Conservation (phyloP, 2,329 filamentous ascomycete genomes). For the Fusarium aywerte region DNA sequence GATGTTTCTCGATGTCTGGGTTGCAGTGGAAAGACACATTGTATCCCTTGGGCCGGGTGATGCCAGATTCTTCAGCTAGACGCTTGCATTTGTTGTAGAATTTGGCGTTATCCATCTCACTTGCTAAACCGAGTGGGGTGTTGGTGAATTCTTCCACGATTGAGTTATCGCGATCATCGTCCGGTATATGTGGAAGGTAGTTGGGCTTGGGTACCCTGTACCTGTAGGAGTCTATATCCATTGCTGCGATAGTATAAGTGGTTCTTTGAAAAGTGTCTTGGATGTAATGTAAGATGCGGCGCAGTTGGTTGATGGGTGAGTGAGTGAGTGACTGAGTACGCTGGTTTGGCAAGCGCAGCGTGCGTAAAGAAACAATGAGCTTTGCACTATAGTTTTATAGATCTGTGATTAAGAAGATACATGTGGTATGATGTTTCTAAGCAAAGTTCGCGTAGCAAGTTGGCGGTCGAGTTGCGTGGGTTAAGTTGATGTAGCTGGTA, state of each 20-base stretch:
- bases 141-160: slow-evolving; percentile 63
- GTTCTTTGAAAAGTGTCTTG: neutral
- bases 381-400: neutral
- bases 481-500: slow-evolving; percentile 29
- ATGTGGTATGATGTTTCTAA: neutral
- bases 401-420: neutral
- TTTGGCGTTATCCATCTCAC: slow-evolving; percentile 65
- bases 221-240: slow-evolving; percentile 61
- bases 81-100: slow-evolving; percentile 69
- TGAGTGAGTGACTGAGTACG: slow-evolving; percentile 20
- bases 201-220: slow-evolving; percentile 68
- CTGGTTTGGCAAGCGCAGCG: neutral
- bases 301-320: slow-evolving; percentile 7
- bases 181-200: slow-evolving; percentile 66
- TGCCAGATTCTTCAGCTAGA: slow-evolving; percentile 70
- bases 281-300: slow-evolving; percentile 2
- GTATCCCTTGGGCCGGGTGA: slow-evolving; percentile 84
- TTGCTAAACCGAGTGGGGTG: slow-evolving; percentile 61
- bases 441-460: neutral
- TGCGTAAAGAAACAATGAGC: neutral
- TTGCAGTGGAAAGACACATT: slow-evolving; percentile 97
- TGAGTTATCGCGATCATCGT: slow-evolving; percentile 62
- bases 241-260: slow-evolving; percentile 27
- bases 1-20: slow-evolving; percentile 92
- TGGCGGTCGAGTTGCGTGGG: slow-evolving; percentile 3